Evolutionary conservation across 2,329 filamentous ascomycete species (phyloP).

Genomic region (Chalara sp.): DNA sequence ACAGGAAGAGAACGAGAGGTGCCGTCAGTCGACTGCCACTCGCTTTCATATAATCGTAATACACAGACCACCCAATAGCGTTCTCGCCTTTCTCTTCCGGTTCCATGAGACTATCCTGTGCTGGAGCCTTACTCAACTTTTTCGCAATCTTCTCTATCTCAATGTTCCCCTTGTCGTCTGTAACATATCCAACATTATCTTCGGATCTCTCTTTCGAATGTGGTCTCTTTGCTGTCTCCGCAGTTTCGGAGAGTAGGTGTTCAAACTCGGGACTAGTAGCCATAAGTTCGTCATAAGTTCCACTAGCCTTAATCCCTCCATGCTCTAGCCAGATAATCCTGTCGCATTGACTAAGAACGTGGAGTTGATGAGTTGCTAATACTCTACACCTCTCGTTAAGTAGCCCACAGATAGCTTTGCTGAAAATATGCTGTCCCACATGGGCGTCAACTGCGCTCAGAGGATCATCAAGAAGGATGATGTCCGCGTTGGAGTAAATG

Average conservation of each 20-base stretch:
- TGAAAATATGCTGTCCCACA: slow-evolving; percentile 44
- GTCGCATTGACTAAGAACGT: slow-evolving; percentile 60
- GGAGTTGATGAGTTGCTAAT: slow-evolving; percentile 62
- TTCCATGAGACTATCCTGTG: slow-evolving; percentile 59
- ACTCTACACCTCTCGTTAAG: slow-evolving; percentile 61
- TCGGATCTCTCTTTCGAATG: slow-evolving; percentile 30
- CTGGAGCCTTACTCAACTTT: slow-evolving; percentile 36
- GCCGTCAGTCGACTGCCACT: slow-evolving; percentile 49
- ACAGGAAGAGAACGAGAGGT: slow-evolving; percentile 44
- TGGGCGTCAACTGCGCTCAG: slow-evolving; percentile 30
- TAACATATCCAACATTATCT: slow-evolving; percentile 39
- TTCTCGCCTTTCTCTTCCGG: slow-evolving; percentile 53
- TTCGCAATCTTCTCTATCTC: too few species aligned
- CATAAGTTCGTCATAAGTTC: slow-evolving; percentile 61
- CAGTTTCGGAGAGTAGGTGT: too few species aligned
- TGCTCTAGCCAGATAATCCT: slow-evolving; percentile 61
- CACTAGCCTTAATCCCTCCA: slow-evolving; percentile 53
- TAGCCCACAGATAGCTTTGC: slow-evolving; percentile 62
- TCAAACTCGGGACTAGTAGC: slow-evolving; percentile 47
- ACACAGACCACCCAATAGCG: slow-evolving; percentile 54
- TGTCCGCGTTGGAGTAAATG: slow-evolving; percentile 29
- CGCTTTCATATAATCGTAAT: slow-evolving; percentile 54
- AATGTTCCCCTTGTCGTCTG: too few species aligned
- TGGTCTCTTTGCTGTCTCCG: too few species aligned
- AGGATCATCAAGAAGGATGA: slow-evolving; percentile 29